Base-by-base conservation (phyloP, 2,329 filamentous ascomycete genomes). In the Exophiala mesophila region DNA sequence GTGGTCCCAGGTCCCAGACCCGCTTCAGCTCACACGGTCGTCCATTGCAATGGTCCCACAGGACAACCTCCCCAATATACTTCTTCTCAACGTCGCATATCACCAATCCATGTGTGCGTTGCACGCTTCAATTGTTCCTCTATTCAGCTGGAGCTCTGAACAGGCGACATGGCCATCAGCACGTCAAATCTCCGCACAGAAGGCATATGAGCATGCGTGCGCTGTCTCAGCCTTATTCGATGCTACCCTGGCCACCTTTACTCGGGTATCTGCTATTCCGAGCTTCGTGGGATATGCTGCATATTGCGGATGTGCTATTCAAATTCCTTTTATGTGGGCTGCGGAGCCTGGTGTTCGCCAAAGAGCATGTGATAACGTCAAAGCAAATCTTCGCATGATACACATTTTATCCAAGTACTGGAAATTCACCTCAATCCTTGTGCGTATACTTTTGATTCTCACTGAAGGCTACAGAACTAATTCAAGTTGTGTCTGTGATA, bases 241-340 rank as follows among this genome's bases (percentile, higher is more conserved):
- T 6, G 23, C 23, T 6, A 7, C 23, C 12, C 12, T 12, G 23
- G 12, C 6, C 23, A 7, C 9, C 6, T 41, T 26, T 17, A 28
- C 16, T 10, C 17, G 21, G 12, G 17, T 38, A 7, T 33, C 12
- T 7, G 26, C 32, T n/a, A 38, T 41, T 10, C 38, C 43, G 3
- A 41, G 37, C 23, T 46, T 46, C 20, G 29, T 46, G 10, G 38
- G 29, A 2, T 46, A 41, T 18, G 43, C 43, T 18, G 43, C 43
- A 2, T 41, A 46, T 24, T 36, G 31, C 15, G 19, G 24, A 13
- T 41, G 32, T 28, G 43, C 43, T 4, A 38, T 46, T 10, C 43
- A 41, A 29, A 46, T 41, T 3, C 43, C 43, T 7, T 46, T 41
- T 21, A 36, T 34, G 10, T 46, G 32, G 32, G 24, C 30, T 16